Evolutionary conservation across 139 green algal genomes (phyloP), one percentile per base, ranked within the genome.

Genomic region (Nannochloris sp.): DNA sequence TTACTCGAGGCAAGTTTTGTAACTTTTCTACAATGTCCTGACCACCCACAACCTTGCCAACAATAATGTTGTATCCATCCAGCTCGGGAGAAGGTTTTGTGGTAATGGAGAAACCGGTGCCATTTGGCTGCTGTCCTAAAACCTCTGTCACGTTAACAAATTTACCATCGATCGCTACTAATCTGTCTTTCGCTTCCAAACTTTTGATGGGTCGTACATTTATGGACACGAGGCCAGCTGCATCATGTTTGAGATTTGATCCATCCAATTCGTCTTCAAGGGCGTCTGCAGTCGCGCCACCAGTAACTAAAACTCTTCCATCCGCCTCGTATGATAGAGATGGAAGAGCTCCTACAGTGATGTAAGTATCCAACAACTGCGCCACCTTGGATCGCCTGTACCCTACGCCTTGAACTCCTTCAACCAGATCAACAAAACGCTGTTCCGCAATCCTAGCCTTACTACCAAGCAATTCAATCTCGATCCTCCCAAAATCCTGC

Each of bases 81-180:
- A 87, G 68, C 17, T 75, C 46, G 0, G 70, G 79, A 14, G 31
- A 29, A 2, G 80, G 12, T 26, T 31, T 37, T 28, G 58, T 67
- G 5, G 80, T 87, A 45, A 87, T 85, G 2, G 61, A 69, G 67
- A 84, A 87, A 2, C 43, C 57, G 3, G 53, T 83, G 46, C 79
- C 80, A 59, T 87, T 87, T 8, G 80, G 76, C 5, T 56, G 56
- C 25, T 74, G 63, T 53, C 46, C 45, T 28, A 74, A 65, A 10
- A 66, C 53, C 55, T 85, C 79, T 49, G 70, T 70, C 0, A 87
- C 76, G 2, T 57, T 83, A 2, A 87, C 73, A 10, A 87, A 62
- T 71, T 86, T 77, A 26, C 80, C 80, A 13, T 83, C 69, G 26
- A 77, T 59, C 2, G 80, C 80, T 23, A 80, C 69, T 11, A 87